Conservation (phyloP, 495 filamentous ascomycete genomes). For the Talaromyces wortmannii region DNA sequence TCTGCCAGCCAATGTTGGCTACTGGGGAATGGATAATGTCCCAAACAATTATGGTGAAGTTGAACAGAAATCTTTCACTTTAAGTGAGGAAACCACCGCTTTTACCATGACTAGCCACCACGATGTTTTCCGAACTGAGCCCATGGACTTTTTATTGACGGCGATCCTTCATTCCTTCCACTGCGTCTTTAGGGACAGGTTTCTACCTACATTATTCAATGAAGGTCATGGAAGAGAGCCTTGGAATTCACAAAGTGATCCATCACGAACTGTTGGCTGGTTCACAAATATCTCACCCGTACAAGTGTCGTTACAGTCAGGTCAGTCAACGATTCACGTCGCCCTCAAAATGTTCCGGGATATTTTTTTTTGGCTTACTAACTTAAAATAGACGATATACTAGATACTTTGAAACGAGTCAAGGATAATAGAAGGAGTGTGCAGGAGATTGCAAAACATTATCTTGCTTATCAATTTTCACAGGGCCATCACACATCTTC, state of each 20-base stretch:
- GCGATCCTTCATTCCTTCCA: constrained; percentile 44
- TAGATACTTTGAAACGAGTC: constrained; percentile 32
- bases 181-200: constrained; percentile 42
- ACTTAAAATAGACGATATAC: constrained; percentile 13
- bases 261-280: constrained; percentile 54
- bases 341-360: constrained; percentile 9
- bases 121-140: constrained; percentile 40
- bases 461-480: constrained; percentile 43
- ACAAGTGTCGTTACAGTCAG: constrained; percentile 17
- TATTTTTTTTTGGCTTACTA: constrained; percentile 10
- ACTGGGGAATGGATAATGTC: constrained; percentile 45
- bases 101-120: constrained; percentile 37
- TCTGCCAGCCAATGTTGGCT: constrained; percentile 25
- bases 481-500: constrained; percentile 34
- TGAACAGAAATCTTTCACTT: constrained; percentile 30
- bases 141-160: constrained; percentile 46
- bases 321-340: constrained; percentile 22
- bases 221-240: constrained; percentile 53
- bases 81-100: constrained; percentile 36
- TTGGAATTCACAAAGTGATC: constrained; percentile 40
- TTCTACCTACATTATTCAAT: constrained; percentile 45
- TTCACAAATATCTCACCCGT: constrained; percentile 52
- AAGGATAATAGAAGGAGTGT: constrained; percentile 40
- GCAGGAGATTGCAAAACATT: constrained; percentile 30
- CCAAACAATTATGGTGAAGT: constrained; percentile 44